Base-by-base conservation (phyloP, 202 grass and related monocot species). In the Setaria italica region DNA sequence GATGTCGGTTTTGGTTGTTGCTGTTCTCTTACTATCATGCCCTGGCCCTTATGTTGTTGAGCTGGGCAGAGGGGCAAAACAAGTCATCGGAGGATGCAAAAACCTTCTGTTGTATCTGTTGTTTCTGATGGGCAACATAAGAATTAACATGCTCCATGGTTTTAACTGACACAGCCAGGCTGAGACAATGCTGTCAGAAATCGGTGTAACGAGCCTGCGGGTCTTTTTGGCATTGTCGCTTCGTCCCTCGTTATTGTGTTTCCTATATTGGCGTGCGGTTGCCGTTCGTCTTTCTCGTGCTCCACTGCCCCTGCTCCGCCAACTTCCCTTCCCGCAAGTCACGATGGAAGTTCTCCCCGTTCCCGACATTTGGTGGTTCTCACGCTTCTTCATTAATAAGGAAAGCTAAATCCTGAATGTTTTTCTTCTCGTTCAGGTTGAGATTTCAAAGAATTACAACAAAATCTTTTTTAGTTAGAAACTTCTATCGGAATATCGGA, bases 11-110 rank as follows among this genome's bases (percentile, higher is more conserved):
- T 77, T 78, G 82, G 72, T 67, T 90, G 57, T 39, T 39, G 35
- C 58, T 87, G 25, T 37, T 72, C 29, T 67, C 29, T 58, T 63
- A 14, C 53, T 85, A 67, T 19, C 45, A 32, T 82, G 85, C 7
- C 48, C 56, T 82, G 58, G 78, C 49, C 82, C 43, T 20, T 78
- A 82, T 64, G 85, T 66, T 74, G 82, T 82, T 91, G 89, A 74
- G 50, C 58, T 73, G 71, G 65, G 69, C 65, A 77, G 14, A 55
- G 35, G 71, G 74, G 74, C 55, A 17, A 51, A 35, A 43, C 48
- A 39, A 9, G 81, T 16, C 70, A 67, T 43, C 55, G 67, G 67
- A 55, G 34, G 50, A 70, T 67, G 78, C 77, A 79, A 67, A 73
- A 78, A 72, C 50, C 15, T 76, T 70, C 15, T 41, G 59, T 17